Percentiles rank a stretch among this genome's conserved stretches.
Evolutionary conservation across 2,329 filamentous ascomycete genomes (phyloP).

Genomic region (Byssoonygena ceratinophila): DNA sequence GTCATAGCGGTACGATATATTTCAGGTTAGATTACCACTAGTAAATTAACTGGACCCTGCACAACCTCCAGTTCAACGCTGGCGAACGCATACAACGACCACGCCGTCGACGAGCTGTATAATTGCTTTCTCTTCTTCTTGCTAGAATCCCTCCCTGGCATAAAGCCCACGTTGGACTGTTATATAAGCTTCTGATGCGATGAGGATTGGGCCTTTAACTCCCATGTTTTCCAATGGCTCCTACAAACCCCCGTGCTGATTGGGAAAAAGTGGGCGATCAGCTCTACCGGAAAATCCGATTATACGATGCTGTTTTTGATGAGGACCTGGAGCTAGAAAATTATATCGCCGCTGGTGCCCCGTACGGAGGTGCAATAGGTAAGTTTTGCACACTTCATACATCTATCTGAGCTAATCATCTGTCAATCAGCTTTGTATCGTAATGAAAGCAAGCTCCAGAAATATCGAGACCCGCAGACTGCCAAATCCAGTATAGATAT

Average conservation of each 20-base stretch:
- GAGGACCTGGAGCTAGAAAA: slow-evolving; percentile 89
- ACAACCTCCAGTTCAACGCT: not conserved
- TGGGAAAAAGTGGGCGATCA: slow-evolving; percentile 90
- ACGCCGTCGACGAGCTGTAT: too few species aligned
- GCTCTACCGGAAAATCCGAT: slow-evolving; percentile 89
- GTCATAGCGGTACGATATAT: too few species aligned
- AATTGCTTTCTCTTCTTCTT: too few species aligned
- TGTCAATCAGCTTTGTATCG: slow-evolving; percentile 62
- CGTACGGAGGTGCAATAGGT: slow-evolving; percentile 90
- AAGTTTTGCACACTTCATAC: slow-evolving; percentile 27
- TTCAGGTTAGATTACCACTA: not conserved
- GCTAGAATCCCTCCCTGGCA: not conserved
- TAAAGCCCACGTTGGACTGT: not conserved
- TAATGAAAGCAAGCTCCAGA: slow-evolving; percentile 73
- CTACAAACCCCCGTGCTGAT: slow-evolving; percentile 62
- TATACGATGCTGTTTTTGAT: slow-evolving; percentile 90
- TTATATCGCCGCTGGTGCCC: slow-evolving; percentile 81
- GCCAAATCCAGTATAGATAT: slow-evolving; percentile 82
- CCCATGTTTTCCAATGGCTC: slow-evolving; percentile 28
- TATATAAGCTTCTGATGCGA: not conserved
- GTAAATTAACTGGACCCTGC: not conserved
- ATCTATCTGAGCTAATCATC: not conserved
- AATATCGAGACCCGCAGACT: slow-evolving; percentile 60
- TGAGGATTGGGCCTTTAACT: not conserved
- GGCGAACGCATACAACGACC: too few species aligned